These are phyloP conservation scores for Beauveria australis DNA, from an alignment of 2,329 filamentous ascomycete genomes.

Conservation along the genomic window DNA sequence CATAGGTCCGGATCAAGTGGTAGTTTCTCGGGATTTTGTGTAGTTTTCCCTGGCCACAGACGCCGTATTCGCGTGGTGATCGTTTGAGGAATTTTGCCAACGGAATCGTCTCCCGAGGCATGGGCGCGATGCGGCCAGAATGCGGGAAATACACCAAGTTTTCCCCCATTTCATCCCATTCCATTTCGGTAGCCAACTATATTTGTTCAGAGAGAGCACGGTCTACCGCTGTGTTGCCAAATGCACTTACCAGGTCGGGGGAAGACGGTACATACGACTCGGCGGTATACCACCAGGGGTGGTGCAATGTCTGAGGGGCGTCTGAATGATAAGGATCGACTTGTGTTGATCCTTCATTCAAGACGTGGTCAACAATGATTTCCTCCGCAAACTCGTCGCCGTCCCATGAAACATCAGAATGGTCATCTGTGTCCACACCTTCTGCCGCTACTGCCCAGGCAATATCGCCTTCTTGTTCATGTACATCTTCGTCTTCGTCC, in stretches of 20 bases:
- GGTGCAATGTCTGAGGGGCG: neutral
- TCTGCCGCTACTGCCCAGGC: neutral
- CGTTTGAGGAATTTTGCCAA: slow-evolving; percentile 18
- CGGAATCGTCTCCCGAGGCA: slow-evolving; percentile 12
- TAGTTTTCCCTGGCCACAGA: neutral
- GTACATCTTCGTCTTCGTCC: neutral
- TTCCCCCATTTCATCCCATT: slow-evolving; percentile 1
- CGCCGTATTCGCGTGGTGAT: neutral
- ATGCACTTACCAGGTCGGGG: neutral
- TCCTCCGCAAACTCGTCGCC: neutral
- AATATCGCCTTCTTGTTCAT: neutral
- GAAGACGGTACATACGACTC: neutral
- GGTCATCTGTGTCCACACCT: neutral
- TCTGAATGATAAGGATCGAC: neutral
- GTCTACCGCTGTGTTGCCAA: neutral
- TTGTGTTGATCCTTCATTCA: slow-evolving; percentile 5
- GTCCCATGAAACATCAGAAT: neutral
- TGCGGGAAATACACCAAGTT: slow-evolving; percentile 31
- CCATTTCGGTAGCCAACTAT: neutral
- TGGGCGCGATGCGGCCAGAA: slow-evolving; percentile 17
- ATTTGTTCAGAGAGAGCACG: neutral
- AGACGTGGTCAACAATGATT: neutral
- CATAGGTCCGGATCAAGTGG: slow-evolving; percentile 39
- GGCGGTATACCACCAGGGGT: neutral
- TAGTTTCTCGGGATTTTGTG: slow-evolving; percentile 16